Evolutionary conservation across 495 filamentous ascomycete species (phyloP).

Genomic region (Jackrogersella multiformis): DNA sequence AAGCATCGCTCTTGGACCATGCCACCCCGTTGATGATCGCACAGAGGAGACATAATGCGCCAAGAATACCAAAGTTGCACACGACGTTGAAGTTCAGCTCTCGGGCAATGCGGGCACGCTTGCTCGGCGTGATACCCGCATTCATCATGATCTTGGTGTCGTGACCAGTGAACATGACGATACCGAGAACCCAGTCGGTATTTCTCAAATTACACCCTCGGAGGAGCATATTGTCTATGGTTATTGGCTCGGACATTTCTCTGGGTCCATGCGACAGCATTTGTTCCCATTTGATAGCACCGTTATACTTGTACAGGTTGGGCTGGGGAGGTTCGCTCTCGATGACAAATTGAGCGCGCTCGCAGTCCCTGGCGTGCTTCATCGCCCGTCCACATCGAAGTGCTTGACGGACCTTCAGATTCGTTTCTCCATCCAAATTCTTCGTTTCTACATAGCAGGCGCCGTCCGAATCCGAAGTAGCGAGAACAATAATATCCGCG

Average conservation of each 20-base stretch:
- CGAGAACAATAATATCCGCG: conserved; percentile 93
- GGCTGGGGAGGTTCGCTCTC: conserved; percentile 92
- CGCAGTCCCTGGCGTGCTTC: conserved; percentile 92
- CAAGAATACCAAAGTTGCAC: conserved; percentile 92
- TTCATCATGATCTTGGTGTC: conserved; percentile 99
- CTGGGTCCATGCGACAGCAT: conserved; percentile 67
- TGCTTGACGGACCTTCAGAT: conserved; percentile 93
- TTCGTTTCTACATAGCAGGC: conserved; percentile 98
- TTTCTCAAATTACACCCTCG: conserved; percentile 94
- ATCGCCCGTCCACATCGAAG: conserved; percentile 84
- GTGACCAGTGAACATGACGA: conserved; percentile 96
- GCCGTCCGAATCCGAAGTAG: conserved; percentile 93
- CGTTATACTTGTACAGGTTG: conserved; percentile 94
- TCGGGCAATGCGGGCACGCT: conserved; percentile 87
- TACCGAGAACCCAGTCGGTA: conserved; percentile 94
- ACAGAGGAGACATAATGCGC: conserved; percentile 87
- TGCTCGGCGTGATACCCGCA: conserved; percentile 94
- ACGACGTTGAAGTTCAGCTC: conserved; percentile 98
- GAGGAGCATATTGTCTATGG: conserved; percentile 93
- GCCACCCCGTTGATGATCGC: conserved; percentile 85
- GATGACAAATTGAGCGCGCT: conserved; percentile 83
- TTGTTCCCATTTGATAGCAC: conserved; percentile 87
- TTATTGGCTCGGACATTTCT: conserved; percentile 90
- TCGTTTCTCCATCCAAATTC: conserved; percentile 97
- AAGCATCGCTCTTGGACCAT: conserved; percentile 78